Evolutionary conservation across 75 land plant genomes (phyloP).

Genomic region (Chamaecyparis obtusa): DNA sequence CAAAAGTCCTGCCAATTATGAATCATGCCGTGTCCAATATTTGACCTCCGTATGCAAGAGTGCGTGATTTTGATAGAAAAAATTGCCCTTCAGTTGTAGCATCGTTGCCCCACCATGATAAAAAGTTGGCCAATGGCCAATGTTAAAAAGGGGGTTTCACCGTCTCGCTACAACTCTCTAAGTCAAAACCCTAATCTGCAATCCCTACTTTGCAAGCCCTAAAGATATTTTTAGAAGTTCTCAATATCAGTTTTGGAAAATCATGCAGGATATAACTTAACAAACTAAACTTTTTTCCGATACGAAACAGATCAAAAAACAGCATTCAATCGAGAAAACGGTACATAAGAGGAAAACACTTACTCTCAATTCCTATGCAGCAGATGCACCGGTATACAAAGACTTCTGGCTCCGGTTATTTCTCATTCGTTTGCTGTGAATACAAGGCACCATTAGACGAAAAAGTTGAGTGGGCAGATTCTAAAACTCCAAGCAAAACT

Average conservation of each 20-base stretch:
- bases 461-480: not conserved
- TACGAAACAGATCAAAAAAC: not conserved
- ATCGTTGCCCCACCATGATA: not conserved
- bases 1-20: not conserved
- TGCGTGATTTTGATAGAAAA: not conserved
- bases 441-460: not conserved
- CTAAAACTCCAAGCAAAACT: not conserved
- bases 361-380: not conserved
- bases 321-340: not conserved
- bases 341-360: not conserved
- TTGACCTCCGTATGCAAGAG: not conserved
- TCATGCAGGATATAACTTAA: not conserved
- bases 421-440: not conserved
- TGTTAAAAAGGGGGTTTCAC: not conserved
- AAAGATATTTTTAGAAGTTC: not conserved
- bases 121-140: not conserved
- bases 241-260: not conserved
- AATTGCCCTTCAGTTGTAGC: not conserved
- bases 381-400: not conserved
- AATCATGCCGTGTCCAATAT: not conserved
- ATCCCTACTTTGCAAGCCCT: not conserved
- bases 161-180: not conserved
- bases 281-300: not conserved
- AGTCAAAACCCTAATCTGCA: not conserved
- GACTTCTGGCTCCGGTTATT: not conserved